These are phyloP conservation scores for Thraustochytrium sp. DNA, from an alignment of 352 stramenopile genomes.

Conservation along the genomic window DNA sequence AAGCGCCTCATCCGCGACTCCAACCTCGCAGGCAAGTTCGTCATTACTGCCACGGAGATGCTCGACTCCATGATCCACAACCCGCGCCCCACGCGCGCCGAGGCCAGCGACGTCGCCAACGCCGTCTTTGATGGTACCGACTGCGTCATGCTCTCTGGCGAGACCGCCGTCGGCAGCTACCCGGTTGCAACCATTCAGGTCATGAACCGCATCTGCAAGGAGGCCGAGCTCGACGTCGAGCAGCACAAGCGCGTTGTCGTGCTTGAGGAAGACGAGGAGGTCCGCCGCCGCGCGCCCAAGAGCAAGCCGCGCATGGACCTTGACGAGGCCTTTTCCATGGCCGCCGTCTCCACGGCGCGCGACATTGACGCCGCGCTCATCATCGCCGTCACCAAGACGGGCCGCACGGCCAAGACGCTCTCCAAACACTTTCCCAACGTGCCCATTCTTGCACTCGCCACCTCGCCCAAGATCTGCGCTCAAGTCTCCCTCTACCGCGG, in stretches of 20 bases:
- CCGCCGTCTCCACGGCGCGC: slow-evolving; percentile 92
- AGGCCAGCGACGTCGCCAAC: slow-evolving; percentile 97
- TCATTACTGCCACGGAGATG: slow-evolving; percentile 98
- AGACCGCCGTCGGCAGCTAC: slow-evolving; percentile 71
- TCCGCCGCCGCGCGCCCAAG: neutral
- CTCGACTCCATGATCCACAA: slow-evolving; percentile 97
- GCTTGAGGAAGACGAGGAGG: slow-evolving; percentile 7
- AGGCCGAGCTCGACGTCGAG: slow-evolving; percentile 66
- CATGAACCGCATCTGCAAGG: slow-evolving; percentile 82
- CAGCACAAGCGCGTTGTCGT: slow-evolving; percentile 10
- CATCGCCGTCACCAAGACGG: slow-evolving; percentile 89
- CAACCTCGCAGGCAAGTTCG: slow-evolving; percentile 92
- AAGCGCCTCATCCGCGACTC: slow-evolving; percentile 97
- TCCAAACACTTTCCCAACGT: slow-evolving; percentile 77
- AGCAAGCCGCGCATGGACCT: neutral
- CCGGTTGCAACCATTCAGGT: slow-evolving; percentile 36
- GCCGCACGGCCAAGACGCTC: slow-evolving; percentile 82
- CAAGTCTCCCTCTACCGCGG: slow-evolving; percentile 59
- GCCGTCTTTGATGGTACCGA: slow-evolving; percentile 95
- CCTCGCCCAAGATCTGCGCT: slow-evolving; percentile 75
- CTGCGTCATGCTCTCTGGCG: slow-evolving; percentile 94
- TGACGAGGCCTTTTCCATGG: slow-evolving; percentile 89
- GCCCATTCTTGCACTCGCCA: slow-evolving; percentile 52
- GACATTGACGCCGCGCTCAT: slow-evolving; percentile 92
- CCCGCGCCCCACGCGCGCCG: slow-evolving; percentile 90